Conservation (phyloP, 1,284 basidiomycete genomes). For the Pseudozyma thailandica region DNA sequence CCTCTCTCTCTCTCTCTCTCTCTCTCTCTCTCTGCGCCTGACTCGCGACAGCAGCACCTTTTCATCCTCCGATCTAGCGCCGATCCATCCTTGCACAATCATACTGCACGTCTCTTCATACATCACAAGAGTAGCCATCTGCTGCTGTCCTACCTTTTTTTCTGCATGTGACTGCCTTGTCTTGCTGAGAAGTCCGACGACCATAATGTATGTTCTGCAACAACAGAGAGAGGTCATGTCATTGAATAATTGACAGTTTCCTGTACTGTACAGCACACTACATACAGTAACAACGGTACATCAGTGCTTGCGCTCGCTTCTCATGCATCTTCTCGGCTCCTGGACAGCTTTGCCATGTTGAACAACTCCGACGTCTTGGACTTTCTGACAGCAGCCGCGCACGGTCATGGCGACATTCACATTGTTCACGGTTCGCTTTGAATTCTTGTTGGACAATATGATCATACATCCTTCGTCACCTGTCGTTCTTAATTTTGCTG, state of each 20-base stretch:
- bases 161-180: no score
- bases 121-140: neutral
- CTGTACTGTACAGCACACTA: no score
- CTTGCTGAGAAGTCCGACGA: no score
- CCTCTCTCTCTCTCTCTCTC: conserved; percentile 3
- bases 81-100: conserved; percentile 17
- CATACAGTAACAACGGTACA: neutral
- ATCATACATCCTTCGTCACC: no score
- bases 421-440: neutral
- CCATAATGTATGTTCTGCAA: no score
- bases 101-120: no score
- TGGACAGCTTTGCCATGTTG: no score
- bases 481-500: no score
- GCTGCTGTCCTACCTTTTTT: neutral
- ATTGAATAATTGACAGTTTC: no score
- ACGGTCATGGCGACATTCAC: no score
- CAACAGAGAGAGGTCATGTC: no score
- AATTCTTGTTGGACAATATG: no score
- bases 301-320: neutral
- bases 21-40: conserved; percentile 4
- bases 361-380: neutral
- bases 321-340: neutral
- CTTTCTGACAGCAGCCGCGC: conserved; percentile 4
- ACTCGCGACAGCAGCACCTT: neutral
- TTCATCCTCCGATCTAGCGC: conserved; percentile 38